Percentiles rank a stretch among this genome's conserved stretches.
Conservation (phyloP, 306 rosid genomes). For the Parietaria judaica region DNA sequence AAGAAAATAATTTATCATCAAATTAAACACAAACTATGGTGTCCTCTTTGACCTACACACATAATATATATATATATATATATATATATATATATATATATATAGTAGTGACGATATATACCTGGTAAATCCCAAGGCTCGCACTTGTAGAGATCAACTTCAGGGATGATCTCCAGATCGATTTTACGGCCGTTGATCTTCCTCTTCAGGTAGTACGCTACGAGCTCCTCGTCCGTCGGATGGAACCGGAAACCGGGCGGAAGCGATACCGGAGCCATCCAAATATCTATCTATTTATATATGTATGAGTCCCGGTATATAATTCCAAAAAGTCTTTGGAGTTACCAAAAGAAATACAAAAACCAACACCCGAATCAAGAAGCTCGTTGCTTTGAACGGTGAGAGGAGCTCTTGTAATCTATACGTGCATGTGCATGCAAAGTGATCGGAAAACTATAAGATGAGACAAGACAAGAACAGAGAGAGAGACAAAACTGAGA, state of each 20-base stretch:
- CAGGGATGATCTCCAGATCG: conserved; percentile 86
- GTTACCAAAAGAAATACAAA: too few species aligned
- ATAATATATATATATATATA: too few species aligned
- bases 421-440: conserved; percentile 11
- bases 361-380: too few species aligned
- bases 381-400: too few species aligned
- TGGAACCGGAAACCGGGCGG: conserved; percentile 96
- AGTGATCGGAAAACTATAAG: background rate
- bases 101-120: too few species aligned
- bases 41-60: too few species aligned
- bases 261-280: conserved; percentile 78
- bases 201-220: conserved; percentile 83
- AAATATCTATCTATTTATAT: conserved; percentile 12
- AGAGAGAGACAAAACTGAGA: conserved; percentile 9
- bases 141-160: conserved; percentile 93
- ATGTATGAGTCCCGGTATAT: too few species aligned
- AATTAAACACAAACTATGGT: too few species aligned
- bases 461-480: background rate
- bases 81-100: too few species aligned
- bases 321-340: too few species aligned
- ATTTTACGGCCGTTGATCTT: conserved; percentile 78
- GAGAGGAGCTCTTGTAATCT: background rate
- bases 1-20: too few species aligned
- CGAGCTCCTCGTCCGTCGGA: conserved; percentile 91
- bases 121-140: conserved; percentile 99